phyloP scores from a whole-genome alignment of 352 stramenopile genomes.

The Halophytophthora batemanensis region DNA sequence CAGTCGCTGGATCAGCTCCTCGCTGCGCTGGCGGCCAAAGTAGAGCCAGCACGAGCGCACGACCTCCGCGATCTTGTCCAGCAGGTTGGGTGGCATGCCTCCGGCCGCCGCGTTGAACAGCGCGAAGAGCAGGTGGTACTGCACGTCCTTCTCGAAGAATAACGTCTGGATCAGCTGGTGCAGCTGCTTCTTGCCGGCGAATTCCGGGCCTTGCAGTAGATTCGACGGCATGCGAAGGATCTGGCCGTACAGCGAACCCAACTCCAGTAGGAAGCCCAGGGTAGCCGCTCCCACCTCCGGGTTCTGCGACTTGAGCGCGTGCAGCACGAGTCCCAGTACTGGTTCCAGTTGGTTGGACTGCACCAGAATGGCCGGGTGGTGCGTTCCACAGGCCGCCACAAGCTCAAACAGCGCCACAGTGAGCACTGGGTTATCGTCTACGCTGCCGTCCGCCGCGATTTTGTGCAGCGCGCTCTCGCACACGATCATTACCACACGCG shows the following conservation, averaged over 20 bases:
- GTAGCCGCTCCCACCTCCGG: slow-evolving; percentile 56
- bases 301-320: slow-evolving; percentile 63
- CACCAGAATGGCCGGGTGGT: slow-evolving; percentile 61
- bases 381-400: slow-evolving; percentile 47
- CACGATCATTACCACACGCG: slow-evolving; percentile 63
- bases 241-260: slow-evolving; percentile 69
- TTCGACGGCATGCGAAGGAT: slow-evolving; percentile 56
- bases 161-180: slow-evolving; percentile 62
- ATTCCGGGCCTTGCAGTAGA: slow-evolving; percentile 43
- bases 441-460: slow-evolving; percentile 39
- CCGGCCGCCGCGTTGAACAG: slow-evolving; percentile 65
- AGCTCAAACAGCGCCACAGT: slow-evolving; percentile 58
- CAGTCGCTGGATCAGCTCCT: slow-evolving; percentile 58
- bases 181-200: slow-evolving; percentile 52
- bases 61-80: slow-evolving; percentile 67
- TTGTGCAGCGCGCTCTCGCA: slow-evolving; percentile 51
- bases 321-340: slow-evolving; percentile 52
- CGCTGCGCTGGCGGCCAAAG: slow-evolving; percentile 58
- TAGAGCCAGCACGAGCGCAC: slow-evolving; percentile 74
- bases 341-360: slow-evolving; percentile 65
- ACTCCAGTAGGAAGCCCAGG: slow-evolving; percentile 59
- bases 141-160: slow-evolving; percentile 80
- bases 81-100: slow-evolving; percentile 51
- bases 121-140: slow-evolving; percentile 64
- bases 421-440: slow-evolving; percentile 54